These are phyloP conservation scores for Francoa sonchifolia DNA, from an alignment of 441 rosid genomes.

Conservation along the genomic window DNA sequence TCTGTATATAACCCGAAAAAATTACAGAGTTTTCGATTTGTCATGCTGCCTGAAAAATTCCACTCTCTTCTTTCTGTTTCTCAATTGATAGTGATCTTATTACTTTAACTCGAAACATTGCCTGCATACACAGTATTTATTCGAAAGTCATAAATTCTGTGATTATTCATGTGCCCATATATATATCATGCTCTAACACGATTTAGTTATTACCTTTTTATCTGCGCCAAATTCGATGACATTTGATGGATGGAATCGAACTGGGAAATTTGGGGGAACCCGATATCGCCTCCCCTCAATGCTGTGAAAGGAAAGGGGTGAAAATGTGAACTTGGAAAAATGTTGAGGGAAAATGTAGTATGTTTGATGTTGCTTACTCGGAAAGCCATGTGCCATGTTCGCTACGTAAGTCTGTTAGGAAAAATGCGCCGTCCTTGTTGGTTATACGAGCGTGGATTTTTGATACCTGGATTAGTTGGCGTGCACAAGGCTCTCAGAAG, in stretches of 20 bases:
- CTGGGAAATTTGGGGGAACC: conserved; percentile 42
- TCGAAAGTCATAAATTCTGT: neutral
- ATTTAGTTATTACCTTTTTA: conserved; percentile 29
- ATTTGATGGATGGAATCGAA: conserved; percentile 49
- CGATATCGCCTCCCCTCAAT: conserved; percentile 43
- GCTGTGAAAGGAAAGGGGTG: conserved; percentile 23
- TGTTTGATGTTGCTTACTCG: conserved; percentile 36
- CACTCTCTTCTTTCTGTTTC: conserved; percentile 18
- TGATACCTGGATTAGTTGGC: no score
- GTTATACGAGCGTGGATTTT: conserved; percentile 60
- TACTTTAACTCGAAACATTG: conserved; percentile 56
- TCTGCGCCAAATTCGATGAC: conserved; percentile 59
- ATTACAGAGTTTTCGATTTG: neutral
- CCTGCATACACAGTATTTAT: conserved; percentile 27
- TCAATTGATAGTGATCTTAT: conserved; percentile 23
- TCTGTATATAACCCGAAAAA: neutral
- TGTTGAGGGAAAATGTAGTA: neutral
- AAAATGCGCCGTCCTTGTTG: conserved; percentile 68
- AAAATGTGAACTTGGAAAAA: conserved; percentile 4
- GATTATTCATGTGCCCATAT: neutral
- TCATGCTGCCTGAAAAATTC: conserved; percentile 45
- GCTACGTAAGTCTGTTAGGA: conserved; percentile 54
- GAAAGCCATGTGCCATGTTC: conserved; percentile 63
- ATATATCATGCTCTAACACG: neutral
- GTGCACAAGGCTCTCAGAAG: no score